These are phyloP conservation scores for Calonectria henricotiae DNA, from an alignment of 2,329 filamentous ascomycete genomes.

Conservation along the genomic window DNA sequence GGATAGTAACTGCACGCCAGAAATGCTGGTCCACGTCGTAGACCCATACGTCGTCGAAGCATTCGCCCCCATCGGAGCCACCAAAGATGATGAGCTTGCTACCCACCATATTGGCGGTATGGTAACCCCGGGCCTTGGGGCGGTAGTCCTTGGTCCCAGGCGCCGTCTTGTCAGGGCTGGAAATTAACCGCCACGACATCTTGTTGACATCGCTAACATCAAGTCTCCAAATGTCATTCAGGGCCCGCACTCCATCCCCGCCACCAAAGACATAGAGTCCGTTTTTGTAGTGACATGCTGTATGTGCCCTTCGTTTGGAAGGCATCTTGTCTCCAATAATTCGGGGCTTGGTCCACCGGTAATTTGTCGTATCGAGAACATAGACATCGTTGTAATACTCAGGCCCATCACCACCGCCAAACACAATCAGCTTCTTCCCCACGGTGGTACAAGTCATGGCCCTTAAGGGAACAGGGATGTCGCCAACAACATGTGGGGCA, in stretches of 20 bases:
- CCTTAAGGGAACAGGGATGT: conserved; percentile 76
- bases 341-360: conserved; percentile 76
- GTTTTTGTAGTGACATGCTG: conserved; percentile 80
- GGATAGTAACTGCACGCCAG: conserved; percentile 75
- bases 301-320: conserved; percentile 77
- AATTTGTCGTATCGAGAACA: conserved; percentile 80
- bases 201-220: conserved; percentile 78
- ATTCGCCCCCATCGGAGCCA: conserved; percentile 80
- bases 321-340: conserved; percentile 73
- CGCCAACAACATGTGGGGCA: conserved; percentile 75
- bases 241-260: conserved; percentile 78
- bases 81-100: conserved; percentile 82
- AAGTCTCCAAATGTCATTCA: conserved; percentile 82
- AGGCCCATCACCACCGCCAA: conserved; percentile 80
- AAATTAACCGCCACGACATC: conserved; percentile 80
- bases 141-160: conserved; percentile 59
- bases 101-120: conserved; percentile 82
- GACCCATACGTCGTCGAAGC: conserved; percentile 82
- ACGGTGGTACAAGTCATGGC: conserved; percentile 83
- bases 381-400: conserved; percentile 83
- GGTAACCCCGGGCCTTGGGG: conserved; percentile 79
- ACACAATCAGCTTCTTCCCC: conserved; percentile 79
- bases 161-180: conserved; percentile 61
- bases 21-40: conserved; percentile 77
- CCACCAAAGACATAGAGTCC: conserved; percentile 82